phyloP scores from a whole-genome alignment of 2,329 filamentous ascomycete genomes.

The Colletotrichum acutatum region DNA sequence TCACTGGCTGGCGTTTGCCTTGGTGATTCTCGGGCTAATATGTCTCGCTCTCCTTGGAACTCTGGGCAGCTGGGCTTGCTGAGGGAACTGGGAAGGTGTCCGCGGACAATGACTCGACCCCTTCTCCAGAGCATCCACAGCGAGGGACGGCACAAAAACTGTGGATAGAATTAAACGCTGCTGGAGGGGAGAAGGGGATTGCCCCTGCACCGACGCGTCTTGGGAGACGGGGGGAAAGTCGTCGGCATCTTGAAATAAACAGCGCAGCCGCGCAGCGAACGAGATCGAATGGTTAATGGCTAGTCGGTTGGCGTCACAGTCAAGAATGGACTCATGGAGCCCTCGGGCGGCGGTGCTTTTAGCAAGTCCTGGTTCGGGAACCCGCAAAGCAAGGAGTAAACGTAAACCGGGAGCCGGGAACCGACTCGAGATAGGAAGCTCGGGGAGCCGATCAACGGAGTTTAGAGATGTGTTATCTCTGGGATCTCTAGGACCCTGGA shows the following conservation, averaged over 20 bases:
- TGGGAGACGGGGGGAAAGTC: constrained; percentile 3
- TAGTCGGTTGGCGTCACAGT: constrained; percentile 21
- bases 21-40: constrained; percentile 9
- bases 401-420: constrained; percentile 17
- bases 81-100: constrained; percentile 10
- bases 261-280: not conserved
- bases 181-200: constrained; percentile 12
- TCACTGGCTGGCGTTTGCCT: not conserved
- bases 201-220: constrained; percentile 29
- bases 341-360: not conserved
- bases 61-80: constrained; percentile 6
- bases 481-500: not conserved
- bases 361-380: constrained; percentile 2
- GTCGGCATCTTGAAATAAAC: constrained; percentile 5
- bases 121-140: constrained; percentile 33
- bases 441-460: constrained; percentile 23
- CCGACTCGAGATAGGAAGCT: constrained; percentile 25
- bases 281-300: not conserved
- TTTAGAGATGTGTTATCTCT: not conserved
- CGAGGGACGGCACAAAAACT: constrained; percentile 3
- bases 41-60: not conserved
- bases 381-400: constrained; percentile 23
- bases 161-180: not conserved
- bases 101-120: constrained; percentile 22
- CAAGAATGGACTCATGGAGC: constrained; percentile 18